A percentile compares a stretch with the other conserved stretches of the same genome.
These are phyloP conservation scores for Oryza punctata DNA, from an alignment of 176 grass and related monocot species.

Conservation along the genomic window DNA sequence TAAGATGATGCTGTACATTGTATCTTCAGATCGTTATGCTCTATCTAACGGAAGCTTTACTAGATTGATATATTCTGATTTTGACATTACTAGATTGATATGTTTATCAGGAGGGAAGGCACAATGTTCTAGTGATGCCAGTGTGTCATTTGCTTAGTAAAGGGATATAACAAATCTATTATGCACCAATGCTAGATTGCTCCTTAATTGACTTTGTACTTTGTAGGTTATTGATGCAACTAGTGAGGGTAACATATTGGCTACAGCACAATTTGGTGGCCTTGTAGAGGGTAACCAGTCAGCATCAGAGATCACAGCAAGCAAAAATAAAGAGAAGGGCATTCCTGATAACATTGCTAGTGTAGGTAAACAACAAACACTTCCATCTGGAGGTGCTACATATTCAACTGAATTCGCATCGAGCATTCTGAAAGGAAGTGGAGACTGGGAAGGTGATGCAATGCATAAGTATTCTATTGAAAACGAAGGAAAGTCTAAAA, in stretches of 20 bases:
- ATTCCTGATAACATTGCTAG: constrained; percentile 37
- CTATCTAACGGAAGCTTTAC: not conserved
- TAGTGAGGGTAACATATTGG: constrained; percentile 34
- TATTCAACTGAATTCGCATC: constrained; percentile 42
- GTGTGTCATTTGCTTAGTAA: not conserved
- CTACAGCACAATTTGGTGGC: constrained; percentile 27
- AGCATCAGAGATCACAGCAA: constrained; percentile 22
- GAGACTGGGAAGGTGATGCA: constrained; percentile 54
- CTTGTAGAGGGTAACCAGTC: constrained; percentile 46
- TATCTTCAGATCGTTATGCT: constrained; percentile 12
- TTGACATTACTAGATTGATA: not conserved
- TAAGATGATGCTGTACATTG: not conserved
- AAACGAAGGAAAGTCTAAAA: constrained; percentile 50
- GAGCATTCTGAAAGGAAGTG: constrained; percentile 48
- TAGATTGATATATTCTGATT: not conserved
- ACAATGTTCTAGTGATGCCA: not conserved
- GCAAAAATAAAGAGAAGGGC: constrained; percentile 46
- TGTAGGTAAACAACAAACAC: constrained; percentile 20
- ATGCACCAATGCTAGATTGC: not conserved
- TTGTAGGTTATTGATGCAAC: constrained; percentile 40
- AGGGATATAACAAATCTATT: not conserved
- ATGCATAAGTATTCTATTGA: constrained; percentile 57
- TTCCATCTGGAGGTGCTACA: constrained; percentile 27
- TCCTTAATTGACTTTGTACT: constrained; percentile 29
- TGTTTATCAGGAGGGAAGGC: constrained; percentile 8